Percentiles rank a stretch among this genome's conserved stretches.
Evolutionary conservation across 2,329 filamentous ascomycete genomes (phyloP).

Genomic region (Stagonosporopsis tanaceti): DNA sequence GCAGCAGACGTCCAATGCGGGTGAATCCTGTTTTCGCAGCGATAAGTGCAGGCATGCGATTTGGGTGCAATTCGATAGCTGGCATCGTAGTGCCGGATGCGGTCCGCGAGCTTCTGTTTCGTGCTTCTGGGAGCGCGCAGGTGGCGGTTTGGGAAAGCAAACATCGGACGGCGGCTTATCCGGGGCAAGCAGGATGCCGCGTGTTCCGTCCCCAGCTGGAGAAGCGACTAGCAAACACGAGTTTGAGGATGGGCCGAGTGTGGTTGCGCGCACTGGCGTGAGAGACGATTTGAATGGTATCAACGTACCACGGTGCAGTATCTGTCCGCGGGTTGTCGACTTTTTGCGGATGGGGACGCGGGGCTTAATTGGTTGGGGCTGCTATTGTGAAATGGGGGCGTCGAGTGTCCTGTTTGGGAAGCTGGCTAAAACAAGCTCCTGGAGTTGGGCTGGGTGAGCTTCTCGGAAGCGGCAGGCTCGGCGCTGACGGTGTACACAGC

Average conservation of each 20-base stretch:
- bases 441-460: no score
- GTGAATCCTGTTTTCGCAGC: neutral
- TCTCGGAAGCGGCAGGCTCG: no score
- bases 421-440: no score
- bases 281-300: neutral
- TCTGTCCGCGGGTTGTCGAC: neutral
- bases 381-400: neutral
- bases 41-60: neutral
- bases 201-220: constrained; percentile 13
- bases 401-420: neutral
- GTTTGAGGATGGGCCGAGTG: neutral
- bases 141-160: constrained; percentile 4
- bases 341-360: neutral
- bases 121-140: constrained; percentile 3
- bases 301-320: no score
- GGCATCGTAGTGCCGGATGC: neutral
- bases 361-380: neutral
- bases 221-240: constrained; percentile 2
- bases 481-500: no score
- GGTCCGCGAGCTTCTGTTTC: neutral
- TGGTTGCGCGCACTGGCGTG: neutral
- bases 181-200: constrained; percentile 8
- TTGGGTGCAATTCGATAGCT: neutral
- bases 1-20: neutral
- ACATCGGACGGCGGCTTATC: neutral